These are phyloP conservation scores for Corrigiola litoralis DNA, from an alignment of 179 eudicot genomes.

Conservation along the genomic window DNA sequence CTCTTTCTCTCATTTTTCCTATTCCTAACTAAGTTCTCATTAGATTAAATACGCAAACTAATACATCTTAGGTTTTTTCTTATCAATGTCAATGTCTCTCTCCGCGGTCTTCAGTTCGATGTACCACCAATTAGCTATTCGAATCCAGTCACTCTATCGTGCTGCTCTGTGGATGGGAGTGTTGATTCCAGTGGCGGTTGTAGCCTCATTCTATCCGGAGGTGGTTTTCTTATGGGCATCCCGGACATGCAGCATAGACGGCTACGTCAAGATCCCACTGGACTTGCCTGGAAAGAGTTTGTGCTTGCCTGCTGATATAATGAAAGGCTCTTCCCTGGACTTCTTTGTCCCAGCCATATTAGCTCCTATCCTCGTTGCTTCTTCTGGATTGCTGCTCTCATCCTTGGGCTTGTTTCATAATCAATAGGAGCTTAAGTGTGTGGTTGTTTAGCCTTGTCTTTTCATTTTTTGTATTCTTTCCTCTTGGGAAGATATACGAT, in stretches of 20 bases:
- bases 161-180: constrained; percentile 6
- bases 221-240: constrained; percentile 15
- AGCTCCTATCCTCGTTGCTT: constrained; percentile 19
- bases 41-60: too few species aligned
- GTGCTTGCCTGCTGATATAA: constrained; percentile 18
- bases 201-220: constrained; percentile 17
- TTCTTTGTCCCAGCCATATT: constrained; percentile 17
- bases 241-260: neutral
- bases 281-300: constrained; percentile 21
- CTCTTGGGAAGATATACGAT: too few species aligned
- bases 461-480: too few species aligned
- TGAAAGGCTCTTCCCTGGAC: constrained; percentile 18
- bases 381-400: too few species aligned
- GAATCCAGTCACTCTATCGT: neutral
- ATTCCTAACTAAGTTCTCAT: neutral
- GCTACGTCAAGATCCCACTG: constrained; percentile 19
- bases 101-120: neutral
- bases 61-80: neutral
- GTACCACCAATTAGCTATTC: neutral
- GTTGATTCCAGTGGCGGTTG: too few species aligned
- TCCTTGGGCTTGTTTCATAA: too few species aligned
- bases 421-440: too few species aligned
- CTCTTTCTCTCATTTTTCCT: neutral
- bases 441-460: neutral
- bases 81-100: constrained; percentile 1